These are phyloP conservation scores for Closterium sp. DNA, from an alignment of 139 green algal species.

Conservation along the genomic window DNA sequence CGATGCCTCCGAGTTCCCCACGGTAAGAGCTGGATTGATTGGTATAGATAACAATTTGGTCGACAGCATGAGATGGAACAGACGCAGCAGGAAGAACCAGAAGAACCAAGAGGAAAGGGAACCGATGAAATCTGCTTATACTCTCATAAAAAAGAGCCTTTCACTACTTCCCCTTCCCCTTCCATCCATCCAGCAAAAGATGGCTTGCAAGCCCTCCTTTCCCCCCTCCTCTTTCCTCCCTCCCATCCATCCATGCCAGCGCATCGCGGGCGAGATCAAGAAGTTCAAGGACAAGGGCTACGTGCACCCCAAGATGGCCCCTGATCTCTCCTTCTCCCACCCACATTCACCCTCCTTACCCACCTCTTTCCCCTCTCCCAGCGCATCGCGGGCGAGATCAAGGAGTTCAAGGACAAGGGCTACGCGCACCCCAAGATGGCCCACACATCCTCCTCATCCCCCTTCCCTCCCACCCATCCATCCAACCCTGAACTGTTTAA, in stretches of 20 bases:
- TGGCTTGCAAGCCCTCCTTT: conserved; percentile 48
- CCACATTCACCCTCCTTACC: too few species aligned
- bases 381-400: conserved; percentile 92
- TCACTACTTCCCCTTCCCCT: too few species aligned
- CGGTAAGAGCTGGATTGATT: conserved; percentile 37
- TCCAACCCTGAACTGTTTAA: background rate
- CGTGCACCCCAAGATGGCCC: conserved; percentile 78
- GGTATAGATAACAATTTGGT: too few species aligned
- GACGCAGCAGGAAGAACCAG: too few species aligned
- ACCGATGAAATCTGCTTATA: too few species aligned
- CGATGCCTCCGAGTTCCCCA: conserved; percentile 87
- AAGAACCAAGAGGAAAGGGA: too few species aligned
- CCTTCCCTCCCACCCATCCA: background rate
- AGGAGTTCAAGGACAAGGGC: conserved; percentile 72
- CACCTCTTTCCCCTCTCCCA: background rate
- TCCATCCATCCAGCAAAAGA: conserved; percentile 86
- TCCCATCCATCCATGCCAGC: conserved; percentile 19
- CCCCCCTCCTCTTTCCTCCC: too few species aligned
- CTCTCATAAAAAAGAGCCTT: too few species aligned
- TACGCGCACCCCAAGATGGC: conserved; percentile 94
- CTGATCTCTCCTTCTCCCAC: too few species aligned
- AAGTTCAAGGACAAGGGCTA: conserved; percentile 76
- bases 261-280: conserved; percentile 91
- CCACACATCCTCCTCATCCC: background rate
- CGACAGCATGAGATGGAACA: too few species aligned